Conservation (phyloP, 129 eudicot species). For the Heracleum sosnowskyi region DNA sequence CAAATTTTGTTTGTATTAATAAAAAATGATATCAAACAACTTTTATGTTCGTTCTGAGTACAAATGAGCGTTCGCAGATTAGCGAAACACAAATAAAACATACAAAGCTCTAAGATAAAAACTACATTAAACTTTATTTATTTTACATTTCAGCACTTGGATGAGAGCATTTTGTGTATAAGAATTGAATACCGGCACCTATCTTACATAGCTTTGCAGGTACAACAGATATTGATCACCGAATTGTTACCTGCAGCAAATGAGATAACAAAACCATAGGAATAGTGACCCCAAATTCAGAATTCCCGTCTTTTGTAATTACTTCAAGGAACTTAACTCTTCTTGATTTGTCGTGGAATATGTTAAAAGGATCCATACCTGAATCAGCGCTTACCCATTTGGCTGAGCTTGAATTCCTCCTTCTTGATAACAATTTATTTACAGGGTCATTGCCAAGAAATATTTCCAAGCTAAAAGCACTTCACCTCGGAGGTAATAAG, state of each 20-base stretch:
- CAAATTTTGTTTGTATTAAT: not conserved
- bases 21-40: not conserved
- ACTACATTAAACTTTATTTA: not conserved
- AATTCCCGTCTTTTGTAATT: too few relatives aligned
- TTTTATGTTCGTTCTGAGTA: not conserved
- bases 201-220: not conserved
- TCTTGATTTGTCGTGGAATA: too few relatives aligned
- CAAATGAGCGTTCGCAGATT: not conserved
- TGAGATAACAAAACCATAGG: not conserved
- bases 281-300: not conserved
- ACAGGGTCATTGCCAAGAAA: slow-evolving; percentile 39
- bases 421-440: slow-evolving; percentile 39
- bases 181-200: slow-evolving; percentile 3
- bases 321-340: too few relatives aligned
- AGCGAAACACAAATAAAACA: not conserved
- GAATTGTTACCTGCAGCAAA: not conserved
- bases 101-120: not conserved
- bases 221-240: not conserved
- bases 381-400: slow-evolving; percentile 48
- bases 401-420: slow-evolving; percentile 45
- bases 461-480: slow-evolving; percentile 32
- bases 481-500: slow-evolving; percentile 27
- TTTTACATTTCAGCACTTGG: not conserved
- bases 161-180: not conserved
- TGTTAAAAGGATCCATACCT: slow-evolving; percentile 50